Conservation (phyloP, 208 protist species). For the Naegleria gruberi region DNA sequence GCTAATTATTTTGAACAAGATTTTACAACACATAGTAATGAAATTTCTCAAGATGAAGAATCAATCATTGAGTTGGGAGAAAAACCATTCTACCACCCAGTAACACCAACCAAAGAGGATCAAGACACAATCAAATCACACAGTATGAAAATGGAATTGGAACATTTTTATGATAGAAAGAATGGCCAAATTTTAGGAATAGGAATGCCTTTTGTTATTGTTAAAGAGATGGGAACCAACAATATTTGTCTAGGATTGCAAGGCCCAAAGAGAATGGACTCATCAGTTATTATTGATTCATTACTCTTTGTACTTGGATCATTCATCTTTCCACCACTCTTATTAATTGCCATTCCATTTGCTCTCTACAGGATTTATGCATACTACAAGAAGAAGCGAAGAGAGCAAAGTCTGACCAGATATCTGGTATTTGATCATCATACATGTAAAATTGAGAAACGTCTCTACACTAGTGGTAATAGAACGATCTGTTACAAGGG, state of each 20-base stretch:
- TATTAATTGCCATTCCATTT: neutral
- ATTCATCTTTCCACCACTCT: neutral
- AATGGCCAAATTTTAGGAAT: neutral
- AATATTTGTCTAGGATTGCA: neutral
- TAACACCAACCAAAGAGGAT: too few species aligned
- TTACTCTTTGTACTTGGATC: neutral
- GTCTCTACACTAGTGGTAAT: neutral
- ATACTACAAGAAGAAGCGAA: neutral
- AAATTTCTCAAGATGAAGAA: too few species aligned
- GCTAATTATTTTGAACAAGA: too few species aligned
- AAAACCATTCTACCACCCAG: too few species aligned
- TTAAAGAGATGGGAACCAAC: neutral
- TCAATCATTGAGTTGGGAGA: too few species aligned
- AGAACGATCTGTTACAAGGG: neutral
- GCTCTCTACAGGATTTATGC: neutral
- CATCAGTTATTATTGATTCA: neutral
- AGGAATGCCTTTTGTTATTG: neutral
- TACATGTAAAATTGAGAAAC: neutral
- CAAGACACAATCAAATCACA: too few species aligned
- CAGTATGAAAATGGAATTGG: too few species aligned
- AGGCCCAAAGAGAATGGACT: neutral
- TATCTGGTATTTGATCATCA: neutral
- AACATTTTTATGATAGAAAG: too few species aligned
- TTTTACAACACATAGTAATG: too few species aligned
- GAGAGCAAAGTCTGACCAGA: neutral